These are phyloP conservation scores for Diaporthe batatas DNA, from an alignment of 2,329 filamentous ascomycete genomes.

Conservation along the genomic window DNA sequence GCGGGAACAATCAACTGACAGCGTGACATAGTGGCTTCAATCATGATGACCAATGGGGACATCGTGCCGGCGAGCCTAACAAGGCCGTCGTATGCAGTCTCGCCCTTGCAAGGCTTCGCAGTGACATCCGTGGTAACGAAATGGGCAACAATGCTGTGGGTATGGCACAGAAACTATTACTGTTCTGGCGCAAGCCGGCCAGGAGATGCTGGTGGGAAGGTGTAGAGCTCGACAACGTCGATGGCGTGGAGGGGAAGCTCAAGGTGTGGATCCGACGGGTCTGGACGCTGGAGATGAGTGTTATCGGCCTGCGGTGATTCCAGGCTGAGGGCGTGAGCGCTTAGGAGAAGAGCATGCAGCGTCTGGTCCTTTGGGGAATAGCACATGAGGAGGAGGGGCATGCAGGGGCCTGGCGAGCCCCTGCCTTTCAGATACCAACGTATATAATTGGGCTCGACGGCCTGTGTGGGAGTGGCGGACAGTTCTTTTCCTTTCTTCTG, in stretches of 20 bases:
- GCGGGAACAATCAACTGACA: slow-evolving; percentile 37
- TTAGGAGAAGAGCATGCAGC: slow-evolving; percentile 11
- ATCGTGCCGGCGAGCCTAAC: slow-evolving; percentile 96
- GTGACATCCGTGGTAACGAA: slow-evolving; percentile 87
- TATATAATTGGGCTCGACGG: slow-evolving; percentile 37
- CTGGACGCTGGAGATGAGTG: slow-evolving; percentile 99
- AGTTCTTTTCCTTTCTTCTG: slow-evolving; percentile 21
- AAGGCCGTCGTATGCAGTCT: slow-evolving; percentile 99
- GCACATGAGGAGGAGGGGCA: neutral
- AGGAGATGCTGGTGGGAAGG: slow-evolving; percentile 99
- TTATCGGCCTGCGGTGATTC: slow-evolving; percentile 81
- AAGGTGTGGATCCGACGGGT: slow-evolving; percentile 99
- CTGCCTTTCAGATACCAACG: slow-evolving; percentile 37
- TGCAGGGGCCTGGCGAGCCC: slow-evolving; percentile 12
- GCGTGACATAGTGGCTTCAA: slow-evolving; percentile 83
- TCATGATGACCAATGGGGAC: slow-evolving; percentile 94
- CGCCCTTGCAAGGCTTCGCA: slow-evolving; percentile 90
- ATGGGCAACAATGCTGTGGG: slow-evolving; percentile 85
- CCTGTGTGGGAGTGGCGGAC: slow-evolving; percentile 33
- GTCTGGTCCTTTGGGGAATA: slow-evolving; percentile 18
- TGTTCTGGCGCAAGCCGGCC: slow-evolving; percentile 98
- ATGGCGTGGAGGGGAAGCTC: slow-evolving; percentile 89
- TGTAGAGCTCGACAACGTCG: slow-evolving; percentile 88
- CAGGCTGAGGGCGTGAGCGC: neutral
- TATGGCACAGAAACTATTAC: slow-evolving; percentile 97